Evolutionary conservation across 345 rosid species (phyloP), one percentile per base, ranked within the genome.

Genomic region (Psidium guajava): DNA sequence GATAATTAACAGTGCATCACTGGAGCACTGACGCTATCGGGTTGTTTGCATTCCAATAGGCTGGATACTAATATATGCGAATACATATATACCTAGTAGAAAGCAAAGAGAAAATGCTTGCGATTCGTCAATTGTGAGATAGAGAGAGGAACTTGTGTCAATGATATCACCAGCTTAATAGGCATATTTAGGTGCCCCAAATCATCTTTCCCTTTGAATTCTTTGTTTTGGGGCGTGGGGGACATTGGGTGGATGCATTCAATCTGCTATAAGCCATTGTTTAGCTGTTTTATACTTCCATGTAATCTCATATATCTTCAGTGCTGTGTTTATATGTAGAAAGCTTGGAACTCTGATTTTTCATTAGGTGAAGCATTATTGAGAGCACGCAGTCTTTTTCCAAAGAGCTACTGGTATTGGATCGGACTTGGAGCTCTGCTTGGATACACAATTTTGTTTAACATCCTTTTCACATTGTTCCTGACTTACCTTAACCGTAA

Each of bases 321-420:
- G 44, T 32, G 12, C 18, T 11, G 44, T 69, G 12, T 55, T 87
- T 90, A 84, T 86, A 3, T 84, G 89, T 85, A 97, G 99, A 92
- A 87, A 82, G 89, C 88, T 88, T 92, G 91, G 89, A 93, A 89
- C 85, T 82, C 88, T 69, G 86, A 83, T 53, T 55, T 86, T 51
- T 88, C 96, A 77, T 86, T 97, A 75, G 99, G 98, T 25, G 89
- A 92, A 88, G 94, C 94, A 84, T 53, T 95, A 82, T 87, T 97
- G 83, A 89, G 85, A 91, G 92, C 92, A 85, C 95, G 96, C 82
- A 90, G 98, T 89, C 93, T 95, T 87, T 94, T 94, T 91, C 86
- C 94, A 83, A 95, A 91, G 90, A 93, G 90, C 90, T 96, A 96
- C 92, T 96, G 98, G 98, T 97, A 97, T 90, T 97, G 99, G 99